Conservation (phyloP, 106 monocot species). For the Dactylorhiza incarnata region DNA sequence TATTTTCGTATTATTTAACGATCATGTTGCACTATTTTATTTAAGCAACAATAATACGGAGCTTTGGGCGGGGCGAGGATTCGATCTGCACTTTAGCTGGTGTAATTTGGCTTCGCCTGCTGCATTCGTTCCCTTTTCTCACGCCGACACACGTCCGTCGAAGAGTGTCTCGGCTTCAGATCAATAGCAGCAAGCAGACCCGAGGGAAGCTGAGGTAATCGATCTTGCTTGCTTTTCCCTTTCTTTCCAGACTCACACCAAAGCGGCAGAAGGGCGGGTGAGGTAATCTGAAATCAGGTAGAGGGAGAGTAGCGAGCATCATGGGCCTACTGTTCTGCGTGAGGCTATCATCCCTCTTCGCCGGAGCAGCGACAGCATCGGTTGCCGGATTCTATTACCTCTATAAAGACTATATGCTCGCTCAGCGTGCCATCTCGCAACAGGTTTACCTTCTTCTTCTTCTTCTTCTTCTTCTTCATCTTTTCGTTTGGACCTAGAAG, state of each 20-base stretch:
- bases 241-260: not conserved
- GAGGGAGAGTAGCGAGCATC: not conserved
- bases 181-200: not conserved
- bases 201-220: not conserved
- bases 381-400: conserved; percentile 39
- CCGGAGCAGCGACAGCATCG: conserved; percentile 42
- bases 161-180: not conserved
- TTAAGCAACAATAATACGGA: too few species aligned
- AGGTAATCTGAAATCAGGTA: not conserved
- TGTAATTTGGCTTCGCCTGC: too few species aligned
- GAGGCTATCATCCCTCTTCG: conserved; percentile 50
- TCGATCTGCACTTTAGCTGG: too few species aligned
- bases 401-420: conserved; percentile 59
- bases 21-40: too few species aligned
- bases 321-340: conserved; percentile 53
- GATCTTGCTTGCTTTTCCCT: not conserved
- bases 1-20: too few species aligned
- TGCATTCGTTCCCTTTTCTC: too few species aligned
- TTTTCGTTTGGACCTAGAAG: not conserved
- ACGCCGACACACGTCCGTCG: not conserved
- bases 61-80: too few species aligned
- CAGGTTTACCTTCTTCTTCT: conserved; percentile 17
- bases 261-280: not conserved
- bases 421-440: conserved; percentile 31
- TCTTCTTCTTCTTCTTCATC: not conserved